Conservation (phyloP, 2,329 filamentous ascomycete genomes). For the Monilinia aucupariae region DNA sequence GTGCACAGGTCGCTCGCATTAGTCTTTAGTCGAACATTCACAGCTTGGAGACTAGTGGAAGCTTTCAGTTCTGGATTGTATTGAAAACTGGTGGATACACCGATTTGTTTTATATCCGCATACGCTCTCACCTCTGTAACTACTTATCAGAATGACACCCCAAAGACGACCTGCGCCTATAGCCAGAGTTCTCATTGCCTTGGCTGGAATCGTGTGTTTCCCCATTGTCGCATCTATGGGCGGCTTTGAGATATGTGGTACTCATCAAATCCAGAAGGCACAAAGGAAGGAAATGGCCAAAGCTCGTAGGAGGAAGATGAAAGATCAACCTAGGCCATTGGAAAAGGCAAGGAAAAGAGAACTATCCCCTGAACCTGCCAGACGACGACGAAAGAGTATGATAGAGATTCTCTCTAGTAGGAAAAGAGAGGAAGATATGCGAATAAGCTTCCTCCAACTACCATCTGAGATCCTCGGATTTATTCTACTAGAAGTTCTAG, state of each 20-base stretch:
- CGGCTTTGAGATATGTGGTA: background rate
- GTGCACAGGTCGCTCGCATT: background rate
- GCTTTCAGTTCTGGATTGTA: background rate
- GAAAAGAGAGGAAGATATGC: background rate
- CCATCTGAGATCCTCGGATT: background rate
- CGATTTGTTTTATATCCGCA: background rate
- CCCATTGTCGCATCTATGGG: background rate
- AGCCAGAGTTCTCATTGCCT: background rate
- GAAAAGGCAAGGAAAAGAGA: background rate
- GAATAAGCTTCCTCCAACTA: background rate
- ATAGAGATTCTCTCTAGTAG: too few relatives aligned
- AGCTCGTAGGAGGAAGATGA: background rate
- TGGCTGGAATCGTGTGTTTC: background rate
- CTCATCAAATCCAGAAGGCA: background rate
- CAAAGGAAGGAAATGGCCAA: background rate
- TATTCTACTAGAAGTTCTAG: conserved; percentile 5
- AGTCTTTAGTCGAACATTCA: too few relatives aligned
- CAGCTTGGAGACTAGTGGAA: background rate
- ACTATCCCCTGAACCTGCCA: background rate
- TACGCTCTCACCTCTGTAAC: background rate
- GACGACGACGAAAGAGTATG: background rate
- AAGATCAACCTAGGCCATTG: background rate
- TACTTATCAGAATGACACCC: background rate
- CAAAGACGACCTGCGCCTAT: background rate
- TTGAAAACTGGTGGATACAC: background rate